These are phyloP conservation scores for Melianthus villosus DNA, from an alignment of 441 rosid genomes.

Conservation along the genomic window DNA sequence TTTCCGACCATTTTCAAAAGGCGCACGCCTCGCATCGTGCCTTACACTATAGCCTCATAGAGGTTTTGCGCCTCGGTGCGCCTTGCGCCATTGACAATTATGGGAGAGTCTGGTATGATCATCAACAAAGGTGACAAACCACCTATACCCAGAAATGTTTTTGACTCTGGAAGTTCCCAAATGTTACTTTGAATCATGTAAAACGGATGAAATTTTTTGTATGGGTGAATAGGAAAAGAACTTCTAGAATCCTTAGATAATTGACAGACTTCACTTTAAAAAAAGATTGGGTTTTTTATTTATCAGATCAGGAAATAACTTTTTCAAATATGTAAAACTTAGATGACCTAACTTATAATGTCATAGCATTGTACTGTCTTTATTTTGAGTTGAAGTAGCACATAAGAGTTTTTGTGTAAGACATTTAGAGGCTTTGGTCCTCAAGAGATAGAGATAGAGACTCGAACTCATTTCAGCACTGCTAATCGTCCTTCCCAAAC, in stretches of 20 bases:
- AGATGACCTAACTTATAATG: too few species aligned
- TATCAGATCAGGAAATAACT: too few species aligned
- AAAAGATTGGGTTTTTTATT: too few species aligned
- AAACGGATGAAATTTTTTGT: neutral
- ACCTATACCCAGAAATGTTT: neutral
- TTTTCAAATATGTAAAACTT: too few species aligned
- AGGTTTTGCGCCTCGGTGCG: too few species aligned
- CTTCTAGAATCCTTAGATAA: neutral
- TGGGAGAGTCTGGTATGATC: neutral
- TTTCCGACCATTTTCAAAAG: too few species aligned
- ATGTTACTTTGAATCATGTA: neutral
- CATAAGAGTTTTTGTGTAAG: neutral
- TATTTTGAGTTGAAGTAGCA: neutral
- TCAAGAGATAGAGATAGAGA: neutral
- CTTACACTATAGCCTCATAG: too few species aligned
- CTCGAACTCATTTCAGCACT: neutral
- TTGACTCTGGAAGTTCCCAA: neutral
- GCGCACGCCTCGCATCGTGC: too few species aligned
- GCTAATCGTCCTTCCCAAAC: neutral
- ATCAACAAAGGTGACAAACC: neutral
- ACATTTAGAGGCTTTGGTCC: neutral
- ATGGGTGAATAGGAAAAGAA: neutral
- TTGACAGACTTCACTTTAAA: too few species aligned
- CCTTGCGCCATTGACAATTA: too few species aligned
- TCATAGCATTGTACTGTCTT: too few species aligned